A percentile compares a stretch with the other conserved stretches of the same genome.
Conservation (phyloP, 257 asterid species). For the Penstemon davidsonii region DNA sequence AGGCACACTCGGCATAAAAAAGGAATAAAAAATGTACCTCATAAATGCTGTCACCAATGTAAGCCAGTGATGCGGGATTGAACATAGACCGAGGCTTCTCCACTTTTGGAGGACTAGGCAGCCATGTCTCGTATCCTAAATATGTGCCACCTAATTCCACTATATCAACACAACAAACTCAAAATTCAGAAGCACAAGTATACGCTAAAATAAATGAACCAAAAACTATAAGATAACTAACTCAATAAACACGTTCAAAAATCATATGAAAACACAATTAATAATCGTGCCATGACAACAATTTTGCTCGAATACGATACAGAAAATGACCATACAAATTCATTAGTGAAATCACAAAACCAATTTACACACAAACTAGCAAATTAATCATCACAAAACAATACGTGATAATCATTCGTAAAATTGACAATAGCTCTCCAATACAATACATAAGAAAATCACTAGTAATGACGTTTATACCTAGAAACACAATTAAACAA, state of each 20-base stretch:
- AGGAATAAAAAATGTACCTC: conserved; percentile 47
- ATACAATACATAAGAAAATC: background rate
- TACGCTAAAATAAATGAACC: background rate
- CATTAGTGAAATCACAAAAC: too few species aligned
- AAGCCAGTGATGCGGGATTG: conserved; percentile 89
- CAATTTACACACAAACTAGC: too few species aligned
- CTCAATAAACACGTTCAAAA: background rate
- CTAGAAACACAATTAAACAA: background rate
- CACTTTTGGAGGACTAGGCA: conserved; percentile 74
- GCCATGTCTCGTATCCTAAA: conserved; percentile 83
- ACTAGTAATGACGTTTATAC: background rate
- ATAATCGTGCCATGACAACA: background rate
- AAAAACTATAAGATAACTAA: background rate
- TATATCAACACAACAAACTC: conserved; percentile 28
- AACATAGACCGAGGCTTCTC: conserved; percentile 85
- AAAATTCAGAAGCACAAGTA: background rate
- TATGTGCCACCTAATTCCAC: conserved; percentile 52
- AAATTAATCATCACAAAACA: background rate
- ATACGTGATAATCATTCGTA: background rate
- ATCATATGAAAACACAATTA: background rate
- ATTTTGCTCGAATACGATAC: background rate
- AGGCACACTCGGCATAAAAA: background rate
- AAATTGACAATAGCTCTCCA: background rate
- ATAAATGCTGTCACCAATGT: conserved; percentile 85
- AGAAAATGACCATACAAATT: background rate